Percentiles rank a stretch among this genome's conserved stretches.
Conservation (phyloP, 495 filamentous ascomycete genomes). For the Schizothecium vesticola region DNA sequence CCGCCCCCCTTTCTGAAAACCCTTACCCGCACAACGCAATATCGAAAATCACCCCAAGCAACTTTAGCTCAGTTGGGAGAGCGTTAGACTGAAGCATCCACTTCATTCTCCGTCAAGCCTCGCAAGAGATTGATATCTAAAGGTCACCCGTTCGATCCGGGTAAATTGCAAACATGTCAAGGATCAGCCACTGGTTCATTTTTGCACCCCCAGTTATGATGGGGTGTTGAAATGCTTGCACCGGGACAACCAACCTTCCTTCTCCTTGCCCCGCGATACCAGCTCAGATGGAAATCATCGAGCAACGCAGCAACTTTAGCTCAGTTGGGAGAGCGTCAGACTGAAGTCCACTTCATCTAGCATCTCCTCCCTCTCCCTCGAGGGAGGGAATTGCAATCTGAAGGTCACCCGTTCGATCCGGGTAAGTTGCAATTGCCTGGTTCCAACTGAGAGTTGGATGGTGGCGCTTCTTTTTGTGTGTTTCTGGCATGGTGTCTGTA, state of each 20-base stretch:
- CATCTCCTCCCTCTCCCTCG: too few species aligned
- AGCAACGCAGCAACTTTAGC: background rate
- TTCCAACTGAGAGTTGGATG: too few species aligned
- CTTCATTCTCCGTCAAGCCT: background rate
- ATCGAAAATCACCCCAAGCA: background rate
- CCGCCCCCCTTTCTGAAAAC: background rate
- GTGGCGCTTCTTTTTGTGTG: too few species aligned
- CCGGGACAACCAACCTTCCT: background rate
- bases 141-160: background rate
- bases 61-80: conserved; percentile 9
- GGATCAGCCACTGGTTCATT: background rate
- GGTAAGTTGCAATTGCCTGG: background rate
- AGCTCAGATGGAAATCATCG: background rate
- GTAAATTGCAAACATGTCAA: background rate
- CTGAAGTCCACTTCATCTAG: background rate
- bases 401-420: background rate
- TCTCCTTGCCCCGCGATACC: background rate
- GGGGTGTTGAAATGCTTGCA: background rate
- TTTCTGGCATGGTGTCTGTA: too few species aligned
- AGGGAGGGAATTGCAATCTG: background rate
- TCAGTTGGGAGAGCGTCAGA: background rate
- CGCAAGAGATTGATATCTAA: background rate
- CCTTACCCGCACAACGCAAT: background rate
- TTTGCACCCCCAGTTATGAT: background rate
- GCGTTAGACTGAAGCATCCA: conserved; percentile 3